These are phyloP conservation scores for Pelagophyceae sp. DNA, from an alignment of 352 stramenopile species.

Conservation along the genomic window DNA sequence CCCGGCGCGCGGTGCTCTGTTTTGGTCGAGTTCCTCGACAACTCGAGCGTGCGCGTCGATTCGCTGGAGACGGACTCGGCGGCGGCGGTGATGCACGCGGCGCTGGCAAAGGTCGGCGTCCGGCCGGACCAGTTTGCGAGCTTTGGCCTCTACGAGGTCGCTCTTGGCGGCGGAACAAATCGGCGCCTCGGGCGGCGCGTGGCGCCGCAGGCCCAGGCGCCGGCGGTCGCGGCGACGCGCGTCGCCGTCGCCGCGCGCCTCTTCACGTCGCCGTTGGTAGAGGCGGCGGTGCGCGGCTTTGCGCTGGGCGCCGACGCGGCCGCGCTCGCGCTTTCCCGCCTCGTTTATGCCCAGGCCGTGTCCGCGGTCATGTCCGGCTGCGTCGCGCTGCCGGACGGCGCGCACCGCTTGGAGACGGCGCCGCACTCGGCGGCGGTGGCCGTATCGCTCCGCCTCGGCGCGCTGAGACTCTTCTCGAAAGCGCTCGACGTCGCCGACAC, in stretches of 20 bases:
- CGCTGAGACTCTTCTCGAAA: neutral
- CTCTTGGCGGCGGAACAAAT: too few species aligned
- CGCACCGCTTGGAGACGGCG: neutral
- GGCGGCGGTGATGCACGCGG: neutral
- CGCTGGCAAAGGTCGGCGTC: neutral
- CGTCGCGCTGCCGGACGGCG: neutral
- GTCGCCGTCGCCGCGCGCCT: slow-evolving; percentile 8
- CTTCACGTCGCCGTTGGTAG: neutral
- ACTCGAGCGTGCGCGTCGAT: neutral
- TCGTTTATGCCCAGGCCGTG: slow-evolving; percentile 1
- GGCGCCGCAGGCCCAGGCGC: neutral
- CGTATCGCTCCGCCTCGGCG: neutral
- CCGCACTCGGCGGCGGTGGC: neutral
- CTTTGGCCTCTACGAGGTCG: neutral
- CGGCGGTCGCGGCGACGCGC: neutral
- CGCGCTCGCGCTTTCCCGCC: neutral
- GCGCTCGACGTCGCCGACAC: neutral
- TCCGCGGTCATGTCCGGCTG: neutral
- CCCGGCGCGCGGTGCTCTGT: neutral
- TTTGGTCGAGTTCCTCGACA: neutral
- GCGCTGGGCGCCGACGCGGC: neutral
- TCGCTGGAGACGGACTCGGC: neutral
- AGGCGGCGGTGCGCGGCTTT: neutral
- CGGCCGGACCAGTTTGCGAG: neutral
- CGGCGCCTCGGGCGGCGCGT: neutral